Evolutionary conservation across 345 rosid species (phyloP).

Genomic region (Pistacia atlantica): DNA sequence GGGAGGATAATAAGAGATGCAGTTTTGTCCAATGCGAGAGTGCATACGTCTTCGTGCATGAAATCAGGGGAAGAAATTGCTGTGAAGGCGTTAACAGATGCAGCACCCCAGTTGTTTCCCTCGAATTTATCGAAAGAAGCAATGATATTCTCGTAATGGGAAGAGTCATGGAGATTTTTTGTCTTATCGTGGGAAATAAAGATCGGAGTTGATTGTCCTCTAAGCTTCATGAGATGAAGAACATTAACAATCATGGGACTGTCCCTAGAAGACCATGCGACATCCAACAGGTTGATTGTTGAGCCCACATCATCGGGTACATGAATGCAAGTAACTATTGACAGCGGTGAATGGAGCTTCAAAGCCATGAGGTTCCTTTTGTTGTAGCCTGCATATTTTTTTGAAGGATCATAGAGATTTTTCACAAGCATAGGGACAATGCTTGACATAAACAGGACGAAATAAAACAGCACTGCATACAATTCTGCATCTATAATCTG

Average conservation of each 20-base stretch:
- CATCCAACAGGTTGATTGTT: conserved; percentile 37
- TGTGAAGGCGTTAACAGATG: conserved; percentile 22
- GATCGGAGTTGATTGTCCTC: conserved; percentile 49
- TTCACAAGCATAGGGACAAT: conserved; percentile 46
- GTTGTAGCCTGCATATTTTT: conserved; percentile 55
- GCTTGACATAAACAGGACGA: conserved; percentile 20
- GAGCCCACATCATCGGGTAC: conserved; percentile 41
- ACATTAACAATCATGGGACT: conserved; percentile 42
- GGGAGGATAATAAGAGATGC: conserved; percentile 58
- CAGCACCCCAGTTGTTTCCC: conserved; percentile 11
- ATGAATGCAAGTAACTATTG: conserved; percentile 56
- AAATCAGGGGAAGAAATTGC: conserved; percentile 37
- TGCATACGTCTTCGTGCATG: conserved; percentile 64
- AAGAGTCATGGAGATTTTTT: conserved; percentile 2
- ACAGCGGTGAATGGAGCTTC: conserved; percentile 37
- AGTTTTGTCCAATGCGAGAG: conserved; percentile 49
- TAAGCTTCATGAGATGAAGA: conserved; percentile 57
- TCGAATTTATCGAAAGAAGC: conserved; percentile 23
- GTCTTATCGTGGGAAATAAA: conserved; percentile 52
- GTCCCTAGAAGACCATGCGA: conserved; percentile 33
- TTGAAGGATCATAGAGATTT: conserved; percentile 49
- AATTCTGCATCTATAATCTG: background rate
- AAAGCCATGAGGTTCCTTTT: conserved; percentile 36
- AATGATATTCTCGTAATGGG: conserved; percentile 45
- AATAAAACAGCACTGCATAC: background rate